These are phyloP conservation scores for Yamadazyma olivae DNA, from an alignment of 805 yeast genomes.

Conservation along the genomic window DNA sequence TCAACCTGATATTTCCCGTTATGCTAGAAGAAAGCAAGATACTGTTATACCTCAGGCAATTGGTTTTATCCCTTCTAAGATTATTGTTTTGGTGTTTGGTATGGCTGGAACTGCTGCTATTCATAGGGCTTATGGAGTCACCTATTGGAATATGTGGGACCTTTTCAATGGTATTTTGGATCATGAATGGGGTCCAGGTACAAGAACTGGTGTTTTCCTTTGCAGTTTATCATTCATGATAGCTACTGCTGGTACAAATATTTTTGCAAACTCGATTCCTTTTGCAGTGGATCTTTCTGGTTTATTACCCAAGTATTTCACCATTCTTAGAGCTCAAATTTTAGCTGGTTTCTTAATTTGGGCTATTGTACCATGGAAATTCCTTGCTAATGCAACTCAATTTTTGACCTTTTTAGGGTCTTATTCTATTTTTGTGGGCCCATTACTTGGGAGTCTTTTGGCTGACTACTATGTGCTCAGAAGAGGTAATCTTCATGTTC, in stretches of 20 bases:
- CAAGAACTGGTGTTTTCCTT: slow-evolving; percentile 20
- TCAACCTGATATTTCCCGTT: slow-evolving; percentile 14
- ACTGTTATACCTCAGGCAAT: slow-evolving; percentile 12
- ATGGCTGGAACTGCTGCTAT: slow-evolving; percentile 11
- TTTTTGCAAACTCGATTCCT: slow-evolving; percentile 21
- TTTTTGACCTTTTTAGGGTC: slow-evolving; percentile 13
- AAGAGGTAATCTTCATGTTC: slow-evolving; percentile 15
- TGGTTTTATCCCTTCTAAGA: slow-evolving; percentile 13
- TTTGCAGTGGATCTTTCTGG: slow-evolving; percentile 22
- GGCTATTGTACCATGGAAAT: slow-evolving; percentile 16
- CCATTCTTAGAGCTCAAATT: slow-evolving; percentile 17
- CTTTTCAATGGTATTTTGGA: slow-evolving; percentile 21
- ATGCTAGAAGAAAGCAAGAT: slow-evolving; percentile 12
- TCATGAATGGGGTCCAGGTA: slow-evolving; percentile 22
- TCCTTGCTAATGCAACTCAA: slow-evolving; percentile 11
- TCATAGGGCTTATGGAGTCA: slow-evolving; percentile 14
- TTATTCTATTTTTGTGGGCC: slow-evolving; percentile 14
- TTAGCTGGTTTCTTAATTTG: slow-evolving; percentile 11
- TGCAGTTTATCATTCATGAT: slow-evolving; percentile 12
- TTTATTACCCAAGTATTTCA: slow-evolving; percentile 22
- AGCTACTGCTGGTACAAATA: slow-evolving; percentile 26
- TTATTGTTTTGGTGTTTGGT: slow-evolving; percentile 11
- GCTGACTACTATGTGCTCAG: slow-evolving; percentile 11
- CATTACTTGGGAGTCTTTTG: slow-evolving; percentile 11
- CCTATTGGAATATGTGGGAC: slow-evolving; percentile 27